Conservation (phyloP, 768 basidiomycete species). For the Calocybe cyanea region DNA sequence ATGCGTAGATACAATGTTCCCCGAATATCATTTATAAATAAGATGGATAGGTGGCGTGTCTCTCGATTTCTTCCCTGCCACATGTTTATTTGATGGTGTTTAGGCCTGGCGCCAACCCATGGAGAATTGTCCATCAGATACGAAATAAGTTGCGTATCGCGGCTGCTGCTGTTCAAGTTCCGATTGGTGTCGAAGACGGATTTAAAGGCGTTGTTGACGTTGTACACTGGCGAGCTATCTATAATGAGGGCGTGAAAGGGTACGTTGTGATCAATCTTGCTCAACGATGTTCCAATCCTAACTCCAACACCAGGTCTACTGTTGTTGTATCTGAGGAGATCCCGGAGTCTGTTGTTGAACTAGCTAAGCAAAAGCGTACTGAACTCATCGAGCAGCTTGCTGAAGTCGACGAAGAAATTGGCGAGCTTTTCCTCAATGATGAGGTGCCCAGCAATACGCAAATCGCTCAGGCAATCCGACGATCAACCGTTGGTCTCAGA, state of each 20-base stretch:
- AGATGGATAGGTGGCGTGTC: slow-evolving; percentile 84
- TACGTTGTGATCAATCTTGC: slow-evolving; percentile 32
- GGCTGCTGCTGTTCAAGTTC: slow-evolving; percentile 94
- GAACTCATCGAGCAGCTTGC: slow-evolving; percentile 95
- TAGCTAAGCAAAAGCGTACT: slow-evolving; percentile 79
- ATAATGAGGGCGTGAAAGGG: slow-evolving; percentile 96
- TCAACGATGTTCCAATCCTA: background rate
- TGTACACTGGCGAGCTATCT: slow-evolving; percentile 90
- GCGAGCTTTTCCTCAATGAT: slow-evolving; percentile 87
- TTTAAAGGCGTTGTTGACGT: slow-evolving; percentile 92
- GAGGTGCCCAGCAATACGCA: slow-evolving; percentile 67
- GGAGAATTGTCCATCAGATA: slow-evolving; percentile 91
- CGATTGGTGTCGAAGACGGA: slow-evolving; percentile 86
- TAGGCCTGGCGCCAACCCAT: slow-evolving; percentile 96
- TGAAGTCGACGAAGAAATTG: slow-evolving; percentile 94
- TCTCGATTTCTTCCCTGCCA: background rate
- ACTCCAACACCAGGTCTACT: slow-evolving; percentile 46
- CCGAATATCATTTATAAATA: slow-evolving; percentile 94
- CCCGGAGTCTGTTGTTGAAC: slow-evolving; percentile 65
- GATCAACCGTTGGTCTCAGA: slow-evolving; percentile 81
- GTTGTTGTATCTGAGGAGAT: slow-evolving; percentile 86
- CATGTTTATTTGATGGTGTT: background rate
- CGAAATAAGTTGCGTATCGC: slow-evolving; percentile 86
- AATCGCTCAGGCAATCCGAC: slow-evolving; percentile 81
- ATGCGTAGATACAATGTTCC: slow-evolving; percentile 98